phyloP scores from a whole-genome alignment of 805 yeast species.

The Cyberlindnera saturnus region DNA sequence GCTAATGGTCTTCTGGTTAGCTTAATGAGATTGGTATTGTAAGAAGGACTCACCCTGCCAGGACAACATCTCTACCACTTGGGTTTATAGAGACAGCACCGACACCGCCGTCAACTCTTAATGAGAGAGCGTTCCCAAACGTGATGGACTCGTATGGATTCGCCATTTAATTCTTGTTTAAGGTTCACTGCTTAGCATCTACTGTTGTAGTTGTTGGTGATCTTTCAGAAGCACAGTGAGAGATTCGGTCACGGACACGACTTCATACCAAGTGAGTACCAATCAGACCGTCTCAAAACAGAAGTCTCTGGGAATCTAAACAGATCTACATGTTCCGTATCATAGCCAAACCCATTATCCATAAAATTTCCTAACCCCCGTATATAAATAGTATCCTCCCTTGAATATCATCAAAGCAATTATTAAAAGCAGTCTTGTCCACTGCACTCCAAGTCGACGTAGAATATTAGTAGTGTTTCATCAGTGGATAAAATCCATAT shows the following conservation, averaged over 20 bases:
- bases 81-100: constrained; percentile 89
- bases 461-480: too few species aligned
- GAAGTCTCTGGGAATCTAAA: too few species aligned
- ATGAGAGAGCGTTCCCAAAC: constrained; percentile 74
- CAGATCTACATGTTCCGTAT: neutral
- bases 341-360: neutral
- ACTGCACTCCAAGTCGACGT: too few species aligned
- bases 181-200: too few species aligned
- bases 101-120: constrained; percentile 86
- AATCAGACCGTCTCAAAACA: too few species aligned
- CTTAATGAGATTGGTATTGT: constrained; percentile 5
- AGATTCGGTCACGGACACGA: too few species aligned
- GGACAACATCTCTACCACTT: constrained; percentile 85
- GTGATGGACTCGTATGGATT: constrained; percentile 44
- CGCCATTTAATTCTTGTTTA: neutral
- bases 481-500: too few species aligned
- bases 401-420: too few species aligned
- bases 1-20: constrained; percentile 15
- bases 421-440: too few species aligned
- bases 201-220: neutral
- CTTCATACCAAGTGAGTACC: too few species aligned
- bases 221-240: too few species aligned
- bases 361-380: neutral
- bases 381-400: too few species aligned
- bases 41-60: constrained; percentile 48